A percentile compares a stretch with the other conserved stretches of the same genome.
Conservation (phyloP, 441 rosid species). For the Aleurites moluccanus region DNA sequence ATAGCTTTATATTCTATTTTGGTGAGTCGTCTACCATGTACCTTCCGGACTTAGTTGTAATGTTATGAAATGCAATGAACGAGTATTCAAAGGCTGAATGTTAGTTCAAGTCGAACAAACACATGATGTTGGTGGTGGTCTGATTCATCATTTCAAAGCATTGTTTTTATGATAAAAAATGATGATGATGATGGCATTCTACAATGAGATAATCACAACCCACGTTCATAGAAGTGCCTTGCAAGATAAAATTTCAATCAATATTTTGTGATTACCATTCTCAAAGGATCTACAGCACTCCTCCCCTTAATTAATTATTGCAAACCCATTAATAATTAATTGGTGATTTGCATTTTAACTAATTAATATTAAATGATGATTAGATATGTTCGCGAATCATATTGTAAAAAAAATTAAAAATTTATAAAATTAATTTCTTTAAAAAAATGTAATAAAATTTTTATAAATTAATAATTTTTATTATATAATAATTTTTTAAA, state of each 20-base stretch:
- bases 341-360: too few species aligned
- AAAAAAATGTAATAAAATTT: too few species aligned
- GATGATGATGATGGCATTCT: constrained; percentile 5
- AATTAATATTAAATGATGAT: too few species aligned
- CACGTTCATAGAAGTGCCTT: too few species aligned
- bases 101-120: constrained; percentile 10
- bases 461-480: too few species aligned
- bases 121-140: not conserved
- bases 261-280: not conserved
- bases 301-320: not conserved
- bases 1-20: not conserved
- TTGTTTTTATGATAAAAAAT: not conserved
- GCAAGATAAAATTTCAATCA: not conserved
- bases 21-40: constrained; percentile 13
- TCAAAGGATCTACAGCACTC: not conserved
- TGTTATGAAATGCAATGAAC: constrained; percentile 6
- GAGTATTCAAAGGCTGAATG: constrained; percentile 10
- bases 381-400: too few species aligned
- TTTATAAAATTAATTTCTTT: too few species aligned
- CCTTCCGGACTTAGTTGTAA: constrained; percentile 21
- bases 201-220: not conserved
- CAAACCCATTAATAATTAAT: constrained; percentile 4
- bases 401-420: too few species aligned
- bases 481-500: too few species aligned
- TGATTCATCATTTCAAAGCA: not conserved